These are phyloP conservation scores for Wickerhamiella allomyrinae DNA, from an alignment of 805 yeast genomes.

Conservation along the genomic window DNA sequence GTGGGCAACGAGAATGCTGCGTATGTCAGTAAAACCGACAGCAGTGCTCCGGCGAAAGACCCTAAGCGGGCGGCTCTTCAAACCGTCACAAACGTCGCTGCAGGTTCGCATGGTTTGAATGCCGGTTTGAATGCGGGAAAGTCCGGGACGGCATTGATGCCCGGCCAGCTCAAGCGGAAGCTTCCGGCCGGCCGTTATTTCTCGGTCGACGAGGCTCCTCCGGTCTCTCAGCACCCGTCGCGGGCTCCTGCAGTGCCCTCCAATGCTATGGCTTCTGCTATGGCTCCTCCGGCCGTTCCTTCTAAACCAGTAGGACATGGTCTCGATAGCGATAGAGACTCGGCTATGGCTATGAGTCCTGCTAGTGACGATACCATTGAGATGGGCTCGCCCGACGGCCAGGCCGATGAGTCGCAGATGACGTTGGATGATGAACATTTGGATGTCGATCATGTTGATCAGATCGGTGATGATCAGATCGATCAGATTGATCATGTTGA, in stretches of 20 bases:
- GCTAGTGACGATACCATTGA: slow-evolving; percentile 13
- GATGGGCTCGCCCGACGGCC: slow-evolving; percentile 5
- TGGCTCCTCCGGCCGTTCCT: neutral
- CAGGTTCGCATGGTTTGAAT: neutral
- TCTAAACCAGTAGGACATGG: too few relatives aligned
- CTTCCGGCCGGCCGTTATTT: neutral
- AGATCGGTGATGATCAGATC: neutral
- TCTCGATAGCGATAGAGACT: too few relatives aligned
- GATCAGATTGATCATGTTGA: neutral
- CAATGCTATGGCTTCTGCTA: neutral
- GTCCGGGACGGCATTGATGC: too few relatives aligned
- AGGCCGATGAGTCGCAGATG: neutral
- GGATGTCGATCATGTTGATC: neutral
- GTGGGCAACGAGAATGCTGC: slow-evolving; percentile 1
- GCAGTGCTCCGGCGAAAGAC: neutral
- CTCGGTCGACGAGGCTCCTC: neutral
- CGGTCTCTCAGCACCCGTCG: neutral
- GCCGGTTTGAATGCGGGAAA: too few relatives aligned
- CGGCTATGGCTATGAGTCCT: neutral
- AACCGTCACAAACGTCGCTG: slow-evolving; percentile 10
- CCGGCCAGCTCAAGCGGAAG: neutral
- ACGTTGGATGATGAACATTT: neutral
- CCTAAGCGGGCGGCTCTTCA: slow-evolving; percentile 10
- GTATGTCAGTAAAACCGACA: neutral
- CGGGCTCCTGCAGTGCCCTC: neutral